Base-by-base conservation (phyloP, 768 basidiomycete genomes). In the Brasilioporus rufonigricans region DNA sequence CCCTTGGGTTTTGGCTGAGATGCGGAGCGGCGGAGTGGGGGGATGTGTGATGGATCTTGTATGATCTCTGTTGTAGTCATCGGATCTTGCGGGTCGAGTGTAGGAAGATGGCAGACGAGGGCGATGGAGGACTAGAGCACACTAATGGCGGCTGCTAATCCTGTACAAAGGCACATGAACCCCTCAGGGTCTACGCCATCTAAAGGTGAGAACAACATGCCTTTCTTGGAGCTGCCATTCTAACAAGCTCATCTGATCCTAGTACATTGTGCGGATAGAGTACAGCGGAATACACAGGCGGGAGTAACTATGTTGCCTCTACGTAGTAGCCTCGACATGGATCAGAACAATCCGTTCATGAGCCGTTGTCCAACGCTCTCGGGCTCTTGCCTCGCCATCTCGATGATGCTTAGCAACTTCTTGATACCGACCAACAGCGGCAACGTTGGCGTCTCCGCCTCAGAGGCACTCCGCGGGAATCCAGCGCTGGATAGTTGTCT, bases 301-400 rank as follows among this genome's bases (percentile, higher is more conserved):
- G 27, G 27, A 29, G 4, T 9, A 29, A 9, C 27, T 9, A 29
- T 9, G 9, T 9, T 5, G 27, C 27, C 27, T 29, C 16, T 44
- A 47, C 14, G 21, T 26, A 45, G 33, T 23, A 36, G 10, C 26
- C 32, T 43, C 4, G 4, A 26, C 23, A n/a, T 33, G 14, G 50
- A 61, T 61, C 50, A 68, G 48, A 89, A 78, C 51, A 92, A 68
- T 35, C 82, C 84, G 44, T 76, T 78, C 52, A 79, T 80, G 55
- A 93, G 71, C 55, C 91, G 78, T 64, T 87, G 84, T 27, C 83
- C 90, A 16, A 85, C 88, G 57, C 84, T 86, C 47, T 91, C 86
- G 1, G 92, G 92, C 65, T 97, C 96, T 74, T 98, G 97, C 65
- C 96, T 80, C 45, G 95, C 91, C 95, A 97, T 98, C 79, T 99